Evolutionary conservation across 148 eudicot species (phyloP).

Genomic region (Rhododendron simsii): DNA sequence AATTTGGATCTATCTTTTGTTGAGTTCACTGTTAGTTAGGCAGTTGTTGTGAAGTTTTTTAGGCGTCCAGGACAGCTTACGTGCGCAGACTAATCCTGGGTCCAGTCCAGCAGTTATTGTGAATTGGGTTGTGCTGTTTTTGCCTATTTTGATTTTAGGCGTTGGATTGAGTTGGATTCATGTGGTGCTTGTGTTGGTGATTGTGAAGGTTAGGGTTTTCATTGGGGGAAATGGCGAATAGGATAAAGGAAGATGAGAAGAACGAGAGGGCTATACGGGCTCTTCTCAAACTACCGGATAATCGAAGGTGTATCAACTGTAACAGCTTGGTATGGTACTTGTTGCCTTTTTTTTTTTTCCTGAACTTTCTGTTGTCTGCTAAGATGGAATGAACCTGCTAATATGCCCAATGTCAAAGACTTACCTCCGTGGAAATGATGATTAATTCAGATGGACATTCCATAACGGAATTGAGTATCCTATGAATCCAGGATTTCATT

Average conservation of each 20-base stretch:
- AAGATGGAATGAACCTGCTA: not conserved
- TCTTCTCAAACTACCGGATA: constrained; percentile 68
- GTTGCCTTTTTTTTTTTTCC: not conserved
- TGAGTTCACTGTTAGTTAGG: not conserved
- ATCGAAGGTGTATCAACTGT: constrained; percentile 78
- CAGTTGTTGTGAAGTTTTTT: not conserved
- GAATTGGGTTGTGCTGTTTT: not conserved
- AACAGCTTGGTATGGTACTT: constrained; percentile 46
- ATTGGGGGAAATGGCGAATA: constrained; percentile 59
- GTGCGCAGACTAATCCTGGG: no score
- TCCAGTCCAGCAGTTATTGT: not conserved
- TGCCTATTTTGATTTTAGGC: not conserved
- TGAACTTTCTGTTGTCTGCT: not conserved
- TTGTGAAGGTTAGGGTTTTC: constrained; percentile 18
- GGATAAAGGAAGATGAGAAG: constrained; percentile 73
- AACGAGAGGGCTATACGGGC: constrained; percentile 66
- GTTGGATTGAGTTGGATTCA: not conserved
- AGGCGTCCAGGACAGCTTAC: not conserved
- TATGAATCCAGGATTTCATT: no score
- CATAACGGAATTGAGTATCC: no score
- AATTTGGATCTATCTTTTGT: not conserved
- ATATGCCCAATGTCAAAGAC: not conserved
- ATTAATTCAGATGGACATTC: no score
- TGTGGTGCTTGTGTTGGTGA: not conserved
- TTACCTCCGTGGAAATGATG: no score